These are phyloP conservation scores for Nigrospora sphaerica DNA, from an alignment of 2,329 filamentous ascomycete species.

Conservation along the genomic window DNA sequence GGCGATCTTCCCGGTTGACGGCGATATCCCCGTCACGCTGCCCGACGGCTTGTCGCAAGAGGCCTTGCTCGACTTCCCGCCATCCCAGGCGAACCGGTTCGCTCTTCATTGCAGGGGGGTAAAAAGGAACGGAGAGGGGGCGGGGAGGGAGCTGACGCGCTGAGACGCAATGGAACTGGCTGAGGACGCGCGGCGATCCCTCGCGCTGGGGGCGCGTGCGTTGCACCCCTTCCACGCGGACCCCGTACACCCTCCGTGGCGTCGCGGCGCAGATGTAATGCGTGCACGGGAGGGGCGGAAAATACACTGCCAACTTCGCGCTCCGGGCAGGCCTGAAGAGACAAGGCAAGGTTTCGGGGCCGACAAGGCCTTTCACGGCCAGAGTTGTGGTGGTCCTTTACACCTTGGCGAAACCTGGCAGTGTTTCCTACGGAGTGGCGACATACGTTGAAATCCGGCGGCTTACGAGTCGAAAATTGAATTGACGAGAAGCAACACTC, in stretches of 20 bases:
- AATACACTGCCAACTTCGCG: too few species aligned
- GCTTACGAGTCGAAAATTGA: too few species aligned
- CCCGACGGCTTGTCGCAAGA: neutral
- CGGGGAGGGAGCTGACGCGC: neutral
- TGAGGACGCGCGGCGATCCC: slow-evolving; percentile 35
- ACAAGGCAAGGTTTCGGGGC: slow-evolving; percentile 17
- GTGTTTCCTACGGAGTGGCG: too few species aligned
- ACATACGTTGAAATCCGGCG: too few species aligned
- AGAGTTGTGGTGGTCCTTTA: too few species aligned
- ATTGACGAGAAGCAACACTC: too few species aligned
- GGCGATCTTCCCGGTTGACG: neutral
- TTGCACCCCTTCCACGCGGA: slow-evolving; percentile 45
- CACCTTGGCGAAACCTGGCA: too few species aligned
- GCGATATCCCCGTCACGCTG: neutral
- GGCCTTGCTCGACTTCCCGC: neutral
- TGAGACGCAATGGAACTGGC: slow-evolving; percentile 34
- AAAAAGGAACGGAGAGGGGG: too few species aligned
- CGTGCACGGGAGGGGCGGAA: too few species aligned
- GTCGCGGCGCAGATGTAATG: slow-evolving; percentile 48
- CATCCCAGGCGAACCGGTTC: neutral
- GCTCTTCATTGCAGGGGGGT: too few species aligned
- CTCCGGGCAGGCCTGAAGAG: slow-evolving; percentile 49
- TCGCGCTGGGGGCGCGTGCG: slow-evolving; percentile 33
- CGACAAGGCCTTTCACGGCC: neutral
- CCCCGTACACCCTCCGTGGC: slow-evolving; percentile 43